Evolutionary conservation across 441 rosid genomes (phyloP), one percentile per base, ranked within the genome.

Genomic region (Capsella rubella): DNA sequence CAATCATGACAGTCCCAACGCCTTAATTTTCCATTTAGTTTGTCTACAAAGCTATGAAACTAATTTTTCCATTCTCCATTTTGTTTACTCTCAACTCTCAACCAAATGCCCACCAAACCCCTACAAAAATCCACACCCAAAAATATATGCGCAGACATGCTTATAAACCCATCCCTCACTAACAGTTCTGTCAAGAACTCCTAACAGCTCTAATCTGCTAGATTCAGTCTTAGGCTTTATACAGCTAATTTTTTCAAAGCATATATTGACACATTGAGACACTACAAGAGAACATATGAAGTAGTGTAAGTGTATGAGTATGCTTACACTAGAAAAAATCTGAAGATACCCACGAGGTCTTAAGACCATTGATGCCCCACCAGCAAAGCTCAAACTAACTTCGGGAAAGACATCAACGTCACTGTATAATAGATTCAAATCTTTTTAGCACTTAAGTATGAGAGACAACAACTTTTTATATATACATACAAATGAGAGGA

Each of bases 361-460:
- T 54, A 95, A 85, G 68, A 87, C 78, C 90, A 95, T 75, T 35
- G 92, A 81, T 66, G 97, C 90, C 27, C 91, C 88, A 8, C 92
- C 95, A 52, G 89, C 96, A 57, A 93, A 93, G 87, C 87, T 87
- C 60, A 95, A 85, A 75, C 82, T 86, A 78, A 95, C 90, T 85
- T 82, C 82, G 68, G 98, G 99, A 83, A 95, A 95, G 75, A 83
- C 64, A 60, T 83, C 86, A 45, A 76, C 69, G 13, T 84, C 84
- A 61, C 98, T 93, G 89, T 73, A 63, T 71, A 52, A 81, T 21
- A 57, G 62, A 46, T 54, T 53, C 71, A 46, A 52, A 27, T 54
- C 27, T 31, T 11, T 35, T 72, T n/a, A 64, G 51, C 43, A 43
- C 39, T 47, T 63, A 32, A 34, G 45, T 40, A 50, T 49, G 8